Conservation (phyloP, 192 early-diverging fungal species). For the Gaertneriomyces sp. region DNA sequence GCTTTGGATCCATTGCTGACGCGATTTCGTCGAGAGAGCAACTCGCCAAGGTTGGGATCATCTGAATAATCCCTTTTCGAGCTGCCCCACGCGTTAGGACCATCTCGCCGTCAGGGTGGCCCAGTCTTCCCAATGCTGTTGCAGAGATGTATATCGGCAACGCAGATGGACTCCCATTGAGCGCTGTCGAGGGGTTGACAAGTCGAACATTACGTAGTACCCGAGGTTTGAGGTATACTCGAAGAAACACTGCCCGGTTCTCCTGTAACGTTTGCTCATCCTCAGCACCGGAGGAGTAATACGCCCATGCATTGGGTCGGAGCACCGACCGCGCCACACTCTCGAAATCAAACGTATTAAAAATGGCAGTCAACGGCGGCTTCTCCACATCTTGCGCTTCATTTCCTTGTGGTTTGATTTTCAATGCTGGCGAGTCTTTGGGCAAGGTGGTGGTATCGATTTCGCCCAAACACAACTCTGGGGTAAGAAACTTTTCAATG, state of each 20-base stretch:
- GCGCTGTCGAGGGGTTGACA: constrained; percentile 36
- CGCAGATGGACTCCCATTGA: constrained; percentile 32
- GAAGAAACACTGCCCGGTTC: constrained; percentile 73
- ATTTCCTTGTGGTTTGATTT: constrained; percentile 26
- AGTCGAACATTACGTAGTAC: constrained; percentile 49
- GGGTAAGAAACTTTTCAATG: constrained; percentile 47
- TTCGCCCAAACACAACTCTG: constrained; percentile 51
- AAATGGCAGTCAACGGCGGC: constrained; percentile 55
- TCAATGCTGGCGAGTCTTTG: constrained; percentile 11
- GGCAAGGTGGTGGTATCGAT: constrained; percentile 42
- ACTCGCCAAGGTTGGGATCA: constrained; percentile 73
- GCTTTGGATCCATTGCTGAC: constrained; percentile 29
- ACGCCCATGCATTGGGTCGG: constrained; percentile 70
- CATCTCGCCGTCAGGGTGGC: constrained; percentile 71
- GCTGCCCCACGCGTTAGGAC: constrained; percentile 58
- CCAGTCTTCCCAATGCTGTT: constrained; percentile 57
- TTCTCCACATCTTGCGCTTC: constrained; percentile 22
- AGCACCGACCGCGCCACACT: constrained; percentile 54
- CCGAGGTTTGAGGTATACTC: constrained; percentile 61
- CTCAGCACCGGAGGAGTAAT: constrained; percentile 75
- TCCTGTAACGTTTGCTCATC: constrained; percentile 80
- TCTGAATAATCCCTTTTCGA: constrained; percentile 62
- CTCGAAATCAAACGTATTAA: constrained; percentile 76
- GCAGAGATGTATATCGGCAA: constrained; percentile 57
- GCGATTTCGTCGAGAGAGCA: constrained; percentile 59